Evolutionary conservation across 2,329 filamentous ascomycete genomes (phyloP), one percentile per base, ranked within the genome.

Genomic region (Cytospora paraplurivora): DNA sequence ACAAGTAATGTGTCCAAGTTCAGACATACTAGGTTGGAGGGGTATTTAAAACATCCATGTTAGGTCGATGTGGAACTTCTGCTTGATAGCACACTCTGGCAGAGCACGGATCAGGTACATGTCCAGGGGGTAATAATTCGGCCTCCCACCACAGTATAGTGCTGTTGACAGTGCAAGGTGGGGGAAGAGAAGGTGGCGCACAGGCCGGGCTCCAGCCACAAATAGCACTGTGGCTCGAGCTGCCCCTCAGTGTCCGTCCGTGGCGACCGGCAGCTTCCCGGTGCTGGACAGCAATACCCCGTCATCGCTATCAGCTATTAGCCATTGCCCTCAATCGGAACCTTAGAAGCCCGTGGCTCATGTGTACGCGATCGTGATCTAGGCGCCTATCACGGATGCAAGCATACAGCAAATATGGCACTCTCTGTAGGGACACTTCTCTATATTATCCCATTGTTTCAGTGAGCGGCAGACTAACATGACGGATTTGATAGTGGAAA

Each of bases 401-500:
- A 55, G 51, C 38, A 59, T 57, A 63, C 44, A 37, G 19, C 33
- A 32, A 63, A 11, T 21, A 63, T 63, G 62, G 56, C 62, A 8
- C 55, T 63, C 62, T 60, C 62, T 27, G 62, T 63, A 60, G 8
- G 60, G 21, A 5, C 7, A 37, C 6, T 1, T 7, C 7, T 17
- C 11, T 2, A 10, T 8, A 13, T 7, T 8, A 33, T 32, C 21
- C 12, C n/a, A 37, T 12, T 11, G 12, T 11, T 12, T 10, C 21
- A 37, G 17, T 4, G 2, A 12, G 11, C 1, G 35, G 37, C 4
- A 7, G 1, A 41, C 54, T 63, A n/a, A 61, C 59, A 49, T 19
- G 17, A 17, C 47, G 33, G 10, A 34, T 10, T 6, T n/a, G 27
- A 27, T 69, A 97, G 94, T 98, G 95, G 94, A 97, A 97, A 90